Evolutionary conservation across 805 yeast genomes (phyloP).

Genomic region (Metschnikowia reukaufii): DNA sequence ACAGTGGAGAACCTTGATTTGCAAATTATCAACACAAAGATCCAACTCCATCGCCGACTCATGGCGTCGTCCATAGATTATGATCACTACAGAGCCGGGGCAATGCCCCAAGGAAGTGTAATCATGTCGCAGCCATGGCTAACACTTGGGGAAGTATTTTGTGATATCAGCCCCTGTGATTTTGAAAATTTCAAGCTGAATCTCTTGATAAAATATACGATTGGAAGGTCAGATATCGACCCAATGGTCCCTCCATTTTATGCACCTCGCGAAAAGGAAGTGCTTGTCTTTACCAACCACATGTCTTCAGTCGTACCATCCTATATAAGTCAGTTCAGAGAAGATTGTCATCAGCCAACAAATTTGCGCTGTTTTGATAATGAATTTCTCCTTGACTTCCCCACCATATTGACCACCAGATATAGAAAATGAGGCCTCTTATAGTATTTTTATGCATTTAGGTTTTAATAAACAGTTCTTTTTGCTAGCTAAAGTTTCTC

Average conservation of each 20-base stretch:
- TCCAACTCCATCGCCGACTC: conserved; percentile 9
- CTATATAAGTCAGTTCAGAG: background rate
- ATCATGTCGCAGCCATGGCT: conserved; percentile 4
- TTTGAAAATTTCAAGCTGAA: conserved; percentile 12
- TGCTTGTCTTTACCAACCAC: conserved; percentile 2
- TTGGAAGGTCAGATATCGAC: conserved; percentile 8
- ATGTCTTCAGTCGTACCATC: conserved; percentile 1
- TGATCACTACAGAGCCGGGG: conserved; percentile 16
- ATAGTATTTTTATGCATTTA: background rate
- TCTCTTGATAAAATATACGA: conserved; percentile 9
- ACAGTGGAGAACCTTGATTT: conserved; percentile 13
- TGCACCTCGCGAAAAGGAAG: conserved; percentile 11
- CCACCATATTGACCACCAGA: conserved; percentile 1
- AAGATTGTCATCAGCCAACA: background rate
- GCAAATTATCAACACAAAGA: conserved; percentile 13
- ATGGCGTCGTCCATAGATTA: conserved; percentile 9
- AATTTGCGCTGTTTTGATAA: background rate
- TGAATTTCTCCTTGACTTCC: conserved; percentile 7
- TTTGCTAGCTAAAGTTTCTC: background rate
- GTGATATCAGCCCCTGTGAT: conserved; percentile 16
- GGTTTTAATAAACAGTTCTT: background rate
- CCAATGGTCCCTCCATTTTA: conserved; percentile 15
- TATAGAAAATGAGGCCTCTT: background rate
- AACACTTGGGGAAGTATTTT: conserved; percentile 5
- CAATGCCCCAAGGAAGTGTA: conserved; percentile 4